Conservation (phyloP, 1,139 yeast species). For the Ogataea hybrid region DNA sequence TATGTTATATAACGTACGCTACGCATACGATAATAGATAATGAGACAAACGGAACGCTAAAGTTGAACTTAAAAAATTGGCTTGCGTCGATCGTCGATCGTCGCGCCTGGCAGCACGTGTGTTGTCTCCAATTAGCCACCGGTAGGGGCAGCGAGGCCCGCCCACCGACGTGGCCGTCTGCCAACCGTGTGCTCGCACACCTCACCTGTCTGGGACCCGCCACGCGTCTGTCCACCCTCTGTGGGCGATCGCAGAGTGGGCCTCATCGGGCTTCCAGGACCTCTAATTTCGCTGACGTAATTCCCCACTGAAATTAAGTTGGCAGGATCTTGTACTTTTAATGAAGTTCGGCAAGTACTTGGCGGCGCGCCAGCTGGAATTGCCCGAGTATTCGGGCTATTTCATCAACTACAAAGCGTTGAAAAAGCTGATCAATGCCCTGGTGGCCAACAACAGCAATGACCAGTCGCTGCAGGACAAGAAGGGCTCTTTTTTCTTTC, state of each 20-base stretch:
- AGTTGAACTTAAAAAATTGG: no score
- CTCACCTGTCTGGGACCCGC: no score
- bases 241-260: no score
- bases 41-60: not conserved
- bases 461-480: constrained; percentile 78
- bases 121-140: not conserved
- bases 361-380: constrained; percentile 89
- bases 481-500: constrained; percentile 90
- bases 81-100: constrained; percentile 6
- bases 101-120: not conserved
- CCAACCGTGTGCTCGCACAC: no score
- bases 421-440: constrained; percentile 72
- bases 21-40: constrained; percentile 8
- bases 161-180: no score
- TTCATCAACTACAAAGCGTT: constrained; percentile 93
- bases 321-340: not conserved
- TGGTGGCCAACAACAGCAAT: constrained; percentile 45
- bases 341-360: constrained; percentile 93
- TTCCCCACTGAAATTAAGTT: not conserved
- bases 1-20: constrained; percentile 6
- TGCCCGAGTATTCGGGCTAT: constrained; percentile 92
- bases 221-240: no score
- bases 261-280: not conserved
- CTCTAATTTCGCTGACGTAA: constrained; percentile 1
- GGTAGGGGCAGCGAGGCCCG: no score